Evolutionary conservation across 768 basidiomycete genomes (phyloP).

Genomic region (Asterophora parasitica): DNA sequence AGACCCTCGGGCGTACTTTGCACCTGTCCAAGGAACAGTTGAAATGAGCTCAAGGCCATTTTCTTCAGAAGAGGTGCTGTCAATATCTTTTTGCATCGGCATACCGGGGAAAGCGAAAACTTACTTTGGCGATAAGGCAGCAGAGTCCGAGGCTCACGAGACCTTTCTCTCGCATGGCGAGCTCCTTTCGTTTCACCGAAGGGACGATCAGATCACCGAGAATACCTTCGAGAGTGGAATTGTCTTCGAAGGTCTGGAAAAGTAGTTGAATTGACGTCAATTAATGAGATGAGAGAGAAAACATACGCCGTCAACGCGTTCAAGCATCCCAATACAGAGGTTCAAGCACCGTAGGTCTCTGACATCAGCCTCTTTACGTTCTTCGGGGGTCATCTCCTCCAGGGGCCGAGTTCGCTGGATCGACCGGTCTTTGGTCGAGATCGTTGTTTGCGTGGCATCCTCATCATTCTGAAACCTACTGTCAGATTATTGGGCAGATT

Average conservation of each 20-base stretch:
- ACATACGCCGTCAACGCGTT: slow-evolving; percentile 85
- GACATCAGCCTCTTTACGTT: slow-evolving; percentile 58
- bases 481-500: no score
- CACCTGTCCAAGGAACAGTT: slow-evolving; percentile 81
- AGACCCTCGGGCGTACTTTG: slow-evolving; percentile 72
- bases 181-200: slow-evolving; percentile 83
- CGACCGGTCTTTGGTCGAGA: slow-evolving; percentile 23
- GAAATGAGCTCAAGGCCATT: slow-evolving; percentile 66
- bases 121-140: slow-evolving; percentile 77
- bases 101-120: background rate
- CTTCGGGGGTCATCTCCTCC: slow-evolving; percentile 57
- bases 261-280: slow-evolving; percentile 16
- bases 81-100: background rate
- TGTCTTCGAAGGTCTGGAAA: slow-evolving; percentile 66
- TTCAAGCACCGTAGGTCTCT: slow-evolving; percentile 79
- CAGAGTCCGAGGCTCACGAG: slow-evolving; percentile 77
- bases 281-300: slow-evolving; percentile 12
- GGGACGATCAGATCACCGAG: slow-evolving; percentile 87
- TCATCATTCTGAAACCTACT: slow-evolving; percentile 16
- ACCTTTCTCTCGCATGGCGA: slow-evolving; percentile 75
- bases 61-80: slow-evolving; percentile 28
- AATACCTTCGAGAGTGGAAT: slow-evolving; percentile 77
- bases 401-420: slow-evolving; percentile 43
- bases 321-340: slow-evolving; percentile 83
- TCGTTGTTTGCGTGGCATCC: slow-evolving; percentile 23